A percentile compares a stretch with the other conserved stretches of the same genome.
These are phyloP conservation scores for Beauveria brongniartii DNA, from an alignment of 2,329 filamentous ascomycete genomes.

Conservation along the genomic window DNA sequence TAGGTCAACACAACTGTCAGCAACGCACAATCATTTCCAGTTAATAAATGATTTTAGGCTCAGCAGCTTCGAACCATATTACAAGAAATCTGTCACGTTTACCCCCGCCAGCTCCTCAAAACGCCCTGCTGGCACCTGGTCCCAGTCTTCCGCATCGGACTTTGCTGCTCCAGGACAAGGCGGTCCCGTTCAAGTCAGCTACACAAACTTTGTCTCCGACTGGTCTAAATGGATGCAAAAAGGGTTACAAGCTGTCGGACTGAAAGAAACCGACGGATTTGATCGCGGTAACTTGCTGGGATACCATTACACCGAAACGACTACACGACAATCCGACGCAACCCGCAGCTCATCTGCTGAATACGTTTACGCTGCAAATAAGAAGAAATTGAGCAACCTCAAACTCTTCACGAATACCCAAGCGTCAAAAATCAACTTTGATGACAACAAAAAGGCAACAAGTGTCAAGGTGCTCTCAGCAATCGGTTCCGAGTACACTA, in stretches of 20 bases:
- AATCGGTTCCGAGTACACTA: constrained; percentile 12
- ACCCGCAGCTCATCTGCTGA: constrained; percentile 21
- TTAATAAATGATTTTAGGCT: not conserved
- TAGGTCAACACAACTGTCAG: constrained; percentile 11
- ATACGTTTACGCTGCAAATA: constrained; percentile 20
- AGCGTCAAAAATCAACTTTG: constrained; percentile 38
- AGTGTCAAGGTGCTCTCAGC: constrained; percentile 28
- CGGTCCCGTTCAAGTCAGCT: constrained; percentile 21
- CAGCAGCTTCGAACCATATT: constrained; percentile 18
- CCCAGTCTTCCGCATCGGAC: constrained; percentile 18
- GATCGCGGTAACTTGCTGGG: constrained; percentile 18
- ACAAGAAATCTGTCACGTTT: constrained; percentile 20
- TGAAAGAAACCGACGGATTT: constrained; percentile 18
- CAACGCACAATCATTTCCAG: too few relatives aligned
- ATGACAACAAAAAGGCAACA: constrained; percentile 28
- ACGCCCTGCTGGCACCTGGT: constrained; percentile 16
- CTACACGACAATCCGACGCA: constrained; percentile 15
- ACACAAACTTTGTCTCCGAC: constrained; percentile 19
- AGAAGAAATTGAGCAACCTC: constrained; percentile 21
- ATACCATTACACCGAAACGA: constrained; percentile 18
- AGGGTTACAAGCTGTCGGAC: constrained; percentile 19
- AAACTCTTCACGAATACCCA: constrained; percentile 32
- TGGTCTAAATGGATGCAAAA: constrained; percentile 18
- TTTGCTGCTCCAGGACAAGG: constrained; percentile 17
- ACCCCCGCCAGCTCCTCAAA: constrained; percentile 13